Percentiles rank a stretch among this genome's conserved stretches.
Conservation (phyloP, 31 red algal genomes). For the Odonthalia washingtoniensis region DNA sequence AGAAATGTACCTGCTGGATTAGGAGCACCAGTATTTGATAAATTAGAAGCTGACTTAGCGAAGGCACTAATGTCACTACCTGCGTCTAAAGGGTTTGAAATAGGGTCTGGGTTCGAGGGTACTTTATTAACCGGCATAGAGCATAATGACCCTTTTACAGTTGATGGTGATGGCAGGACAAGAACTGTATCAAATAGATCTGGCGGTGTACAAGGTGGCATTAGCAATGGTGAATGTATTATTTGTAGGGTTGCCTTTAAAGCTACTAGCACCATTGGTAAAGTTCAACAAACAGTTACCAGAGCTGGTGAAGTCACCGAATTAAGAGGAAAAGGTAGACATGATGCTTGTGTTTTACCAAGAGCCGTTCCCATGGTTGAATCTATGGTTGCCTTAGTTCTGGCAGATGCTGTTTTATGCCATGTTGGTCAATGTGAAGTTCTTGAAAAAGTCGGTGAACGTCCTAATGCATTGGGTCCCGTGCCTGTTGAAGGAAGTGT, state of each 20-base stretch:
- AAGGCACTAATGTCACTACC: constrained; percentile 97
- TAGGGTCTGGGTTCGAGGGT: constrained; percentile 95
- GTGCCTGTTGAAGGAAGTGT: constrained; percentile 55
- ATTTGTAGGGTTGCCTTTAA: constrained; percentile 96
- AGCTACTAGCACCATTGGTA: constrained; percentile 90
- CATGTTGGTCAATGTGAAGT: constrained; percentile 84
- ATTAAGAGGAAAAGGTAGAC: constrained; percentile 89
- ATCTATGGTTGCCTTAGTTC: constrained; percentile 93
- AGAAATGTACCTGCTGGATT: constrained; percentile 95
- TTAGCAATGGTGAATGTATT: constrained; percentile 96
- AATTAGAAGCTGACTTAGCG: constrained; percentile 97
- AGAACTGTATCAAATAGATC: constrained; percentile 80
- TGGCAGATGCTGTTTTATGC: constrained; percentile 92
- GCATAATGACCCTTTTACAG: constrained; percentile 97
- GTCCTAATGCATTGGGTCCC: constrained; percentile 83
- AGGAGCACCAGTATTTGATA: constrained; percentile 98
- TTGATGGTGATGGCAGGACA: constrained; percentile 83
- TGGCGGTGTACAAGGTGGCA: constrained; percentile 99
- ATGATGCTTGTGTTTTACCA: constrained; percentile 99
- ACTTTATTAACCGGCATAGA: constrained; percentile 91
- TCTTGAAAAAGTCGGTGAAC: constrained; percentile 44
- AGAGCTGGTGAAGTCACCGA: constrained; percentile 78
- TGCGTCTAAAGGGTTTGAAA: constrained; percentile 98
- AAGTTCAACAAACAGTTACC: constrained; percentile 90
- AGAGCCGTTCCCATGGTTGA: constrained; percentile 99